Conservation (phyloP, 2,329 filamentous ascomycete genomes). For the Claviceps africana region DNA sequence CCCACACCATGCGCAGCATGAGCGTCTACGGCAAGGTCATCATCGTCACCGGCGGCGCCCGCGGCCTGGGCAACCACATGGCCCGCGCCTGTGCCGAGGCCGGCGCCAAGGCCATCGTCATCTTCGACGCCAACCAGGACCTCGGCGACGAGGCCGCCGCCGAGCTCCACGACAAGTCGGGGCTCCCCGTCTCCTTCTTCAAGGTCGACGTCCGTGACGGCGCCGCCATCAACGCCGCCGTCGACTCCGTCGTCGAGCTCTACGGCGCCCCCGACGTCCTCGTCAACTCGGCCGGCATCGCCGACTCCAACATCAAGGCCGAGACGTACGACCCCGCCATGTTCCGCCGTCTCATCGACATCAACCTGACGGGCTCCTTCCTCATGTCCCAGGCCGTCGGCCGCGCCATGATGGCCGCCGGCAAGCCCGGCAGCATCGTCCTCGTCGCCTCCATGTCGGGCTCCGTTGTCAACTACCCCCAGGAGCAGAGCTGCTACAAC, state of each 20-base stretch:
- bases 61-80: constrained; percentile 68
- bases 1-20: constrained; percentile 55
- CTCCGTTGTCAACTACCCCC: constrained; percentile 72
- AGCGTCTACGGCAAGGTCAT: constrained; percentile 56
- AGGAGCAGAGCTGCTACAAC: constrained; percentile 74
- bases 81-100: constrained; percentile 64
- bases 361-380: constrained; percentile 71
- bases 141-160: constrained; percentile 56
- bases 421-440: constrained; percentile 58
- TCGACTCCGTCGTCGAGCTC: constrained; percentile 49
- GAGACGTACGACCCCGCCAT: constrained; percentile 63
- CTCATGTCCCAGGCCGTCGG: constrained; percentile 61
- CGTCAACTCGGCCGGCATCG: constrained; percentile 70
- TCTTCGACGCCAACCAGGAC: constrained; percentile 66
- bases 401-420: constrained; percentile 57
- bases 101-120: constrained; percentile 57
- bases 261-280: constrained; percentile 60
- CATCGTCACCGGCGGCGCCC: constrained; percentile 60
- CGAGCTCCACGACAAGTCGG: constrained; percentile 58
- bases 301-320: constrained; percentile 72
- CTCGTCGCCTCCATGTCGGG: constrained; percentile 72
- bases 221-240: constrained; percentile 53
- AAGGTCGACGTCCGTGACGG: constrained; percentile 66
- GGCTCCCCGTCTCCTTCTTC: constrained; percentile 61
- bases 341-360: constrained; percentile 67